Percentiles rank a stretch among this genome's conserved stretches.
Evolutionary conservation across 202 grass and related monocot species (phyloP).

Genomic region (Bolboschoenoplectus hybrid): DNA sequence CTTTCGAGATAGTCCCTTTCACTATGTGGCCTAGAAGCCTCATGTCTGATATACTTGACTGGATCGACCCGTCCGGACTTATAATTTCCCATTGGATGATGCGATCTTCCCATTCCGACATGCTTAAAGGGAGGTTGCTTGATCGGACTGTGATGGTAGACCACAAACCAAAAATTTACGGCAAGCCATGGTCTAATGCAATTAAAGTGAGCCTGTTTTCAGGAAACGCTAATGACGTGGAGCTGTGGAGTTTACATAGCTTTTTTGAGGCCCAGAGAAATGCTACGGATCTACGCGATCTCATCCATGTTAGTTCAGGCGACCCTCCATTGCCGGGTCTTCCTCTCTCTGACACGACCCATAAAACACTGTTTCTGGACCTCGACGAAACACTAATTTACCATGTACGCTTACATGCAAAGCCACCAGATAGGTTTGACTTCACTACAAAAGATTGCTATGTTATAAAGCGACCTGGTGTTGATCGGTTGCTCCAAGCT

Average conservation of each 20-base stretch:
- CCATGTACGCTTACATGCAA: background rate
- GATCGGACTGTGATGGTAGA: conserved; percentile 66
- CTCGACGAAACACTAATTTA: background rate
- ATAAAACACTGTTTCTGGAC: conserved; percentile 24
- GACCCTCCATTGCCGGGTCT: background rate
- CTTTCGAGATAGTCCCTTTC: conserved; percentile 62
- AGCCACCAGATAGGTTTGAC: background rate
- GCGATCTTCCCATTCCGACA: conserved; percentile 42
- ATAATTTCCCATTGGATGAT: conserved; percentile 53
- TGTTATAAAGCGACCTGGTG: background rate
- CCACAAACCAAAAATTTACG: conserved; percentile 70
- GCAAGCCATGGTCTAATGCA: conserved; percentile 61
- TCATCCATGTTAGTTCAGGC: background rate
- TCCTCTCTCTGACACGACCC: conserved; percentile 1
- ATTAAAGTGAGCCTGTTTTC: conserved; percentile 54
- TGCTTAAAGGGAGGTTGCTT: conserved; percentile 46
- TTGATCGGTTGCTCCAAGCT: background rate
- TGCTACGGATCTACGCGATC: conserved; percentile 55
- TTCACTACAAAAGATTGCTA: background rate
- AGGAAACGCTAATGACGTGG: conserved; percentile 48
- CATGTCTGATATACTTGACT: conserved; percentile 58
- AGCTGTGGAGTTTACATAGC: conserved; percentile 55
- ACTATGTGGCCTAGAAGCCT: conserved; percentile 43
- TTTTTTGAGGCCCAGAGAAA: conserved; percentile 51
- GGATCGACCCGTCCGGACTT: conserved; percentile 42